phyloP scores from a whole-genome alignment of 2,329 filamentous ascomycete genomes.

The Hypoxylon sp. region DNA sequence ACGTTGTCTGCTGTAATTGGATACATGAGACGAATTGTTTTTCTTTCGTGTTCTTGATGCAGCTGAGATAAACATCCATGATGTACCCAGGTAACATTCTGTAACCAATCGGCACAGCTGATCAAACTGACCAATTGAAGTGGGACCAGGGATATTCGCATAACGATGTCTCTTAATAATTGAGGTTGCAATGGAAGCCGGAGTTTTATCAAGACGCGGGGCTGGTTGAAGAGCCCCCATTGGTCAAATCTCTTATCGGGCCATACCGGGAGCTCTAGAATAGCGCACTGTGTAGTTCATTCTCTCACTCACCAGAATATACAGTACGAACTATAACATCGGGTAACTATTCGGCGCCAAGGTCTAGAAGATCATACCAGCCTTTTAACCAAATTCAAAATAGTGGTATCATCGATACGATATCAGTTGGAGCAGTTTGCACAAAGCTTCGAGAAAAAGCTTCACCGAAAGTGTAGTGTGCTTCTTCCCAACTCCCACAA shows the following conservation, averaged over 20 bases:
- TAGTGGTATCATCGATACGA: conserved; percentile 43
- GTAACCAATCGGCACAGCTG: conserved; percentile 16
- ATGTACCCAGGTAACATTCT: conserved; percentile 12
- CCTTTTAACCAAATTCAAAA: conserved; percentile 34
- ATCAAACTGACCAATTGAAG: conserved; percentile 16
- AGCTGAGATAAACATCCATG: conserved; percentile 23
- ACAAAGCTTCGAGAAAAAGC: conserved; percentile 35
- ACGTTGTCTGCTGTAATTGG: conserved; percentile 36
- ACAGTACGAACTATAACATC: conserved; percentile 34
- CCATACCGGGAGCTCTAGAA: neutral
- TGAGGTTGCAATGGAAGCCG: conserved; percentile 29
- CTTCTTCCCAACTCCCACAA: conserved; percentile 16
- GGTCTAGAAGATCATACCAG: conserved; percentile 32
- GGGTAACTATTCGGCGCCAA: conserved; percentile 38
- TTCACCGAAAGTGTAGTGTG: conserved; percentile 20
- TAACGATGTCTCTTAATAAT: conserved; percentile 39
- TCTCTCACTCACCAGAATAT: neutral
- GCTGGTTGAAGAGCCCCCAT: conserved; percentile 22
- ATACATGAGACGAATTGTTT: conserved; percentile 21
- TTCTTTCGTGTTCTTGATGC: conserved; percentile 21
- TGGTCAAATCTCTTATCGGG: conserved; percentile 26
- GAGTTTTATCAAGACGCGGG: conserved; percentile 40
- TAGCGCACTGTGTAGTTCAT: conserved; percentile 22
- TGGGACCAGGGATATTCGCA: conserved; percentile 22
- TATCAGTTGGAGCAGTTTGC: conserved; percentile 24